These are phyloP conservation scores for Aspergillus incahuasiensis DNA, from an alignment of 495 filamentous ascomycete species.

Conservation along the genomic window DNA sequence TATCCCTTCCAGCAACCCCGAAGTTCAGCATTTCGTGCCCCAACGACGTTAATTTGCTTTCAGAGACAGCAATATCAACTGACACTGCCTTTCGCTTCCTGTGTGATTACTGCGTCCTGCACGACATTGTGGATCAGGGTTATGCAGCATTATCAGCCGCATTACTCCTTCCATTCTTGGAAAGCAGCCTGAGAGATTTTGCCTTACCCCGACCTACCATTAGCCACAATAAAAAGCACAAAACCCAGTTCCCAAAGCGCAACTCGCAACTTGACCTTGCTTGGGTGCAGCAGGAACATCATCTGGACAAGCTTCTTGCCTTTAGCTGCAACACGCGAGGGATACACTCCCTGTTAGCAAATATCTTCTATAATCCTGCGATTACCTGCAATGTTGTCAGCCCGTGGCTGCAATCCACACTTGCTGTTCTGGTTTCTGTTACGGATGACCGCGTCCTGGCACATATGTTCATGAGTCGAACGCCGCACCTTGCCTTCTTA, in stretches of 20 bases:
- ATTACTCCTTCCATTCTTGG: constrained; percentile 3
- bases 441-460: not conserved
- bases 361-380: constrained; percentile 1
- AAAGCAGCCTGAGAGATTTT: not conserved
- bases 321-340: constrained; percentile 3
- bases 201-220: not conserved
- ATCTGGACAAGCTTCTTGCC: constrained; percentile 6
- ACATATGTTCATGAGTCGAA: constrained; percentile 3
- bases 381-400: constrained; percentile 5
- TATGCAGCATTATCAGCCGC: constrained; percentile 6
- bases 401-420: constrained; percentile 6
- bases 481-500: constrained; percentile 5
- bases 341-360: constrained; percentile 2
- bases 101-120: not conserved
- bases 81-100: not conserved
- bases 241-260: not conserved
- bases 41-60: not conserved
- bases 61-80: not conserved
- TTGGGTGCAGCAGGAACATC: not conserved
- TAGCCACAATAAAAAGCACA: not conserved
- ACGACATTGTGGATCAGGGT: constrained; percentile 3
- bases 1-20: constrained; percentile 3
- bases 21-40: not conserved
- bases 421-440: not conserved
- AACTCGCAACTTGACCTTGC: constrained; percentile 1